Conservation (phyloP, 2,329 filamentous ascomycete species). For the Penicillium sp. region DNA sequence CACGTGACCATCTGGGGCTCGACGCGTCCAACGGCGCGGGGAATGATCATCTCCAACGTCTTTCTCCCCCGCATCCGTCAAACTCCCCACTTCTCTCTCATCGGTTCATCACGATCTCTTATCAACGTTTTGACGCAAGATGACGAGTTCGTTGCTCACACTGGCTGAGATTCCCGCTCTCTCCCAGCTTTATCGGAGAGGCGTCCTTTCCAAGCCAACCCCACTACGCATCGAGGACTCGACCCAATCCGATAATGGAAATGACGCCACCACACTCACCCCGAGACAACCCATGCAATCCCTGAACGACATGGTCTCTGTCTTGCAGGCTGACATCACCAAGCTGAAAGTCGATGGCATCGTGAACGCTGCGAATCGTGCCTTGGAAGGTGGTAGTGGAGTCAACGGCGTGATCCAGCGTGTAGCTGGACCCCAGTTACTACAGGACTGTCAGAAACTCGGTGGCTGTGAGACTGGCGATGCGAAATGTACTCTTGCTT, state of each 20-base stretch:
- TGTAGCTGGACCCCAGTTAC: slow-evolving; percentile 70
- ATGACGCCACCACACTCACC: background rate
- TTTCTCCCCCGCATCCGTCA: background rate
- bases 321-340: slow-evolving; percentile 80
- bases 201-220: slow-evolving; percentile 46
- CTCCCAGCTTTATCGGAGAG: slow-evolving; percentile 64
- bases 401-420: slow-evolving; percentile 86
- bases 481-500: slow-evolving; percentile 80
- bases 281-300: slow-evolving; percentile 44
- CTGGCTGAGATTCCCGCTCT: slow-evolving; percentile 42
- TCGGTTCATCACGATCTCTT: background rate
- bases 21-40: slow-evolving; percentile 2
- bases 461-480: slow-evolving; percentile 73
- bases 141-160: slow-evolving; percentile 22
- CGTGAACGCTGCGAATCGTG: slow-evolving; percentile 86
- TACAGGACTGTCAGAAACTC: slow-evolving; percentile 70
- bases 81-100: background rate
- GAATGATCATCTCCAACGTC: slow-evolving; percentile 1
- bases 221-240: slow-evolving; percentile 14
- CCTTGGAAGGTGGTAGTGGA: slow-evolving; percentile 82
- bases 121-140: slow-evolving; percentile 4
- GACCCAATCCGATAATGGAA: too few relatives aligned
- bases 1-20: background rate
- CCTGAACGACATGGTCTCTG: slow-evolving; percentile 58
- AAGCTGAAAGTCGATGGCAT: slow-evolving; percentile 75